Evolutionary conservation across 257 asterid genomes (phyloP).

Genomic region (Anisodus acutangulus): DNA sequence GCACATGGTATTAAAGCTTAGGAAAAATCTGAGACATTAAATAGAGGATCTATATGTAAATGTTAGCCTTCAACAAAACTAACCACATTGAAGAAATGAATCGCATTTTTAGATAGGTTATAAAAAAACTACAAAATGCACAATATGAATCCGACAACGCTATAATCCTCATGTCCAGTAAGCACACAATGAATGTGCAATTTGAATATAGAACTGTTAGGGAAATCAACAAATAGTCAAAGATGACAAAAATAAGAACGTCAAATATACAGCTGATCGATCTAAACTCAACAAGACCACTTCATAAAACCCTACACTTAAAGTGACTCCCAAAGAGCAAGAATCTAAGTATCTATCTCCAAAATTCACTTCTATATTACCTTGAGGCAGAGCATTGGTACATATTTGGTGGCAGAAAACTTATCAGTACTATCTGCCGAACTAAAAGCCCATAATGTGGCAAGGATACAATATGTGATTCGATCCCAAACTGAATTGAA

Average conservation of each 20-base stretch:
- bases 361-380: conserved; percentile 14
- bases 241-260: not conserved
- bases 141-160: not conserved
- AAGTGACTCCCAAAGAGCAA: not conserved
- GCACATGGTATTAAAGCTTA: not conserved
- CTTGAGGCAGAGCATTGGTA: not conserved
- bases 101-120: not conserved
- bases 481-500: not conserved
- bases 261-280: not conserved
- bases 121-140: not conserved
- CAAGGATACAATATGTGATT: not conserved
- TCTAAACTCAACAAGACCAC: conserved; percentile 8
- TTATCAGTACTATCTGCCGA: not conserved
- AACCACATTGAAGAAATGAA: conserved; percentile 8
- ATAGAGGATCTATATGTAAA: conserved; percentile 1
- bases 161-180: not conserved
- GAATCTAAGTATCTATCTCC: not conserved
- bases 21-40: not conserved
- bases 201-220: not conserved
- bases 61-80: conserved; percentile 12
- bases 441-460: conserved; percentile 16
- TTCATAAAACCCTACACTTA: not conserved
- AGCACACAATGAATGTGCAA: not conserved
- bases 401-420: not conserved
- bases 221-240: not conserved